phyloP scores from a whole-genome alignment of 225 moss, liverwort and hornwort species.

The Sphagnum contortum region DNA sequence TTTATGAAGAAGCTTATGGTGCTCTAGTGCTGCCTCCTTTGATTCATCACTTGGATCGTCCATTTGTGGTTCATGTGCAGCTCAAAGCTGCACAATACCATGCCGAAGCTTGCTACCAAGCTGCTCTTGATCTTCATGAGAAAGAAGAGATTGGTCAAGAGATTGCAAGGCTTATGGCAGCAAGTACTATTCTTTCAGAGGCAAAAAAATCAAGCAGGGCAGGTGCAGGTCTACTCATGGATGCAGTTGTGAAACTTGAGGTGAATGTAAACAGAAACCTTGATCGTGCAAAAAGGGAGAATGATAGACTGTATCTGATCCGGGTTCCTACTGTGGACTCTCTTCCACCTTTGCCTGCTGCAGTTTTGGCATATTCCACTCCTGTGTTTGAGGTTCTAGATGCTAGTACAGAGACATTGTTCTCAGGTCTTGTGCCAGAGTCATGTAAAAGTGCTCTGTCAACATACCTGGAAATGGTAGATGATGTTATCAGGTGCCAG shows the following conservation, averaged over 20 bases:
- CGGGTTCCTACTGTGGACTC: conserved; percentile 78
- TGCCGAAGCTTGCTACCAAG: conserved; percentile 90
- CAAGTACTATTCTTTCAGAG: conserved; percentile 64
- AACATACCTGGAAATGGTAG: conserved; percentile 98
- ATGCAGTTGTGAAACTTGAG: conserved; percentile 88
- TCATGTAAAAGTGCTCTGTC: conserved; percentile 97
- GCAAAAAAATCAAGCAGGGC: conserved; percentile 76
- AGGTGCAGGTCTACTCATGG: conserved; percentile 78
- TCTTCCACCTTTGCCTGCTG: conserved; percentile 78
- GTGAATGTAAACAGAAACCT: conserved; percentile 87
- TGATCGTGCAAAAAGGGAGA: conserved; percentile 88
- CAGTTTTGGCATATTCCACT: conserved; percentile 79
- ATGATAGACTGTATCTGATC: conserved; percentile 94
- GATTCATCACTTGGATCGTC: conserved; percentile 89
- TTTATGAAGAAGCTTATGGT: conserved; percentile 91
- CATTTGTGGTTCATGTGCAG: conserved; percentile 97
- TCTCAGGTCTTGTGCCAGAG: conserved; percentile 87
- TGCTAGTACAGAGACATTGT: conserved; percentile 95
- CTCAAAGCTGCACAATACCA: conserved; percentile 97
- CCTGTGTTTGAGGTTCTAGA: conserved; percentile 79
- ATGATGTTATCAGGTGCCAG: conserved; percentile 85
- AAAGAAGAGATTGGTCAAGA: conserved; percentile 91
- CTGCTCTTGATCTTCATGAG: conserved; percentile 89
- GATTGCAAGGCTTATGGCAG: conserved; percentile 85
- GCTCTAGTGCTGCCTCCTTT: conserved; percentile 87